A percentile compares a stretch with the other conserved stretches of the same genome.
phyloP scores from a whole-genome alignment of 2,329 filamentous ascomycete genomes.

The Aureobasidium uvarum region DNA sequence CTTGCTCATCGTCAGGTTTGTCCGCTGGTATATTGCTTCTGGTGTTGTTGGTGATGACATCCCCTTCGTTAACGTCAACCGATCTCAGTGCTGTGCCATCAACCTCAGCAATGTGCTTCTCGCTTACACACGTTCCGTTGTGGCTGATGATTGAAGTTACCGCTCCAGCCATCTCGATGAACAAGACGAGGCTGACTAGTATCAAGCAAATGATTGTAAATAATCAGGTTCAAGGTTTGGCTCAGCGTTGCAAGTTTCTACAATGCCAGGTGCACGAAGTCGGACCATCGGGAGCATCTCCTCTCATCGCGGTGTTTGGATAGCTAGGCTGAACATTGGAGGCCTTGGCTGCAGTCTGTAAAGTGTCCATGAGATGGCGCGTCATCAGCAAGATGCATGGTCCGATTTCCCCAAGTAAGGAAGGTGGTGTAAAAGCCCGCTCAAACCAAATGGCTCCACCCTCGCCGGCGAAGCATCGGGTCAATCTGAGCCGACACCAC shows the following conservation, averaged over 20 bases:
- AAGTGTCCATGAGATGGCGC: too few species aligned
- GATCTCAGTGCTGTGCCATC: neutral
- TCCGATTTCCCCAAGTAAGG: neutral
- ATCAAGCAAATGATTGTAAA: neutral
- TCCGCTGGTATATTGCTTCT: neutral
- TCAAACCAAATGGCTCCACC: neutral
- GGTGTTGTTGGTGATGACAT: neutral
- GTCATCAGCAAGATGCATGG: too few species aligned
- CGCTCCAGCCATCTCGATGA: neutral
- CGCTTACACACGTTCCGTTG: neutral
- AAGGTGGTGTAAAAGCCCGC: neutral
- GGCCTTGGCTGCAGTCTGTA: too few species aligned
- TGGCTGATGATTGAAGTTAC: neutral
- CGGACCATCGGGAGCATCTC: neutral
- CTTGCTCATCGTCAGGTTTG: neutral
- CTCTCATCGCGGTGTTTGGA: neutral
- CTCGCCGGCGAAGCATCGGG: neutral
- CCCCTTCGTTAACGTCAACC: neutral
- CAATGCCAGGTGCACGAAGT: neutral
- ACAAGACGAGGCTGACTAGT: neutral
- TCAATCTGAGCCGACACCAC: neutral
- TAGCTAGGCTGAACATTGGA: neutral
- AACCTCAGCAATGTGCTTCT: neutral
- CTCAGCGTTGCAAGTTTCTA: neutral
- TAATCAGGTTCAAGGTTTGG: neutral